Evolutionary conservation across 371 early-diverging fungal species (phyloP).

Genomic region (Rhizopus arrhizus): DNA sequence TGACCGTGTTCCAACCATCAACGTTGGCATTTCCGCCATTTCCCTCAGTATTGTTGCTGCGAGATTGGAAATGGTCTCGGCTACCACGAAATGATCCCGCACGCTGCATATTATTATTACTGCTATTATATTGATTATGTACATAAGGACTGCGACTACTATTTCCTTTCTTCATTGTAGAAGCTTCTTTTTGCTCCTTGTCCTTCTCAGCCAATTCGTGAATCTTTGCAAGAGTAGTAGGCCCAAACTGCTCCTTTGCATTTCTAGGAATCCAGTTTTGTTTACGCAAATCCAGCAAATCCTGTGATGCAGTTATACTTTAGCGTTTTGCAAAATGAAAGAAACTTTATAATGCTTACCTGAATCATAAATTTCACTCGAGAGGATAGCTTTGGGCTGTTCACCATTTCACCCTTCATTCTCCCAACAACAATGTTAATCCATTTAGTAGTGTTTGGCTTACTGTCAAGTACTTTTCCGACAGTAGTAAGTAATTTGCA

Average conservation of each 20-base stretch:
- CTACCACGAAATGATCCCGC: slow-evolving; percentile 62
- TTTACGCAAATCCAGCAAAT: slow-evolving; percentile 86
- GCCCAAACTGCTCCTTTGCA: slow-evolving; percentile 62
- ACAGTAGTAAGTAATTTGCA: slow-evolving; percentile 87
- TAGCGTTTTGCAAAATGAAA: neutral
- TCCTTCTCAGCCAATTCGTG: slow-evolving; percentile 74
- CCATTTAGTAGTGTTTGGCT: slow-evolving; percentile 38
- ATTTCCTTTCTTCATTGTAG: slow-evolving; percentile 65
- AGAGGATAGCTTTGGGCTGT: slow-evolving; percentile 68
- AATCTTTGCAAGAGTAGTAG: slow-evolving; percentile 89
- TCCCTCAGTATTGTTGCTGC: slow-evolving; percentile 7
- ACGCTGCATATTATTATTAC: slow-evolving; percentile 50
- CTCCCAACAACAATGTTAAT: slow-evolving; percentile 80
- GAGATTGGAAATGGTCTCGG: slow-evolving; percentile 16
- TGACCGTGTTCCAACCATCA: slow-evolving; percentile 81
- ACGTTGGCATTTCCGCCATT: neutral
- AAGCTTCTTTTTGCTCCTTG: slow-evolving; percentile 62
- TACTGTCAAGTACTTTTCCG: slow-evolving; percentile 69
- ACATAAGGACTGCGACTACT: slow-evolving; percentile 62
- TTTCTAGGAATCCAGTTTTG: slow-evolving; percentile 76
- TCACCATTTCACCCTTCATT: slow-evolving; percentile 64
- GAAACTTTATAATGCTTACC: slow-evolving; percentile 24
- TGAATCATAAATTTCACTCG: slow-evolving; percentile 92
- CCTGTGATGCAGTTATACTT: slow-evolving; percentile 32
- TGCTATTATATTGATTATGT: slow-evolving; percentile 26